Conservation (phyloP, 257 asterid species). For the Ajuga chamaepitys region DNA sequence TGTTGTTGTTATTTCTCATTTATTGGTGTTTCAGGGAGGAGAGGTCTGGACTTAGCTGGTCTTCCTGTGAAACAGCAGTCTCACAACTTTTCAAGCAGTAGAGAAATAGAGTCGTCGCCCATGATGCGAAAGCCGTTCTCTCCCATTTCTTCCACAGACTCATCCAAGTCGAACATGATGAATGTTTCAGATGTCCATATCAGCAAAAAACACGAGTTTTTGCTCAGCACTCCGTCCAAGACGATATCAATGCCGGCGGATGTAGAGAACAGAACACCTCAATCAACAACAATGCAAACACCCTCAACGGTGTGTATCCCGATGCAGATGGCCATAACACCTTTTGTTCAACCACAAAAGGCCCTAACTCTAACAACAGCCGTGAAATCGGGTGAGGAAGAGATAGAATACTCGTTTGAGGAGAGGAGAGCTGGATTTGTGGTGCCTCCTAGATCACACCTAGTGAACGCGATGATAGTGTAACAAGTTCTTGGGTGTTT, state of each 20-base stretch:
- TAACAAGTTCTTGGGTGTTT: neutral
- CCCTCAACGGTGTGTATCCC: constrained; percentile 59
- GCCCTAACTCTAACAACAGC: constrained; percentile 13
- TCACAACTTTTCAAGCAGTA: constrained; percentile 23
- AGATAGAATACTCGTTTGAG: constrained; percentile 77
- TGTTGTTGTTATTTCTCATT: too few relatives aligned
- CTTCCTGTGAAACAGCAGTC: constrained; percentile 48
- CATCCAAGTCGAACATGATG: constrained; percentile 38
- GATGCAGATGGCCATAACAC: constrained; percentile 73
- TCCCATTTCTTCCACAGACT: constrained; percentile 73
- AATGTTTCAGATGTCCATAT: constrained; percentile 15
- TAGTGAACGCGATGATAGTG: constrained; percentile 24
- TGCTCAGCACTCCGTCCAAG: constrained; percentile 63
- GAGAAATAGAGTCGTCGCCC: constrained; percentile 45
- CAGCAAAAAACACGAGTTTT: constrained; percentile 30
- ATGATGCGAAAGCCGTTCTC: constrained; percentile 77
- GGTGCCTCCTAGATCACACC: constrained; percentile 39
- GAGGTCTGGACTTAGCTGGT: constrained; percentile 79
- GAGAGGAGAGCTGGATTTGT: constrained; percentile 76
- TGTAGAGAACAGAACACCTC: constrained; percentile 72
- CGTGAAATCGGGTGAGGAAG: constrained; percentile 33
- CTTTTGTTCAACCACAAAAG: constrained; percentile 39
- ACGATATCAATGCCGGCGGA: constrained; percentile 26
- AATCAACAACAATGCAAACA: constrained; percentile 43
- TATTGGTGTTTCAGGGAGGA: constrained; percentile 59